phyloP scores from a whole-genome alignment of 2,329 filamentous ascomycete species.

The Neofusicoccum ribis region DNA sequence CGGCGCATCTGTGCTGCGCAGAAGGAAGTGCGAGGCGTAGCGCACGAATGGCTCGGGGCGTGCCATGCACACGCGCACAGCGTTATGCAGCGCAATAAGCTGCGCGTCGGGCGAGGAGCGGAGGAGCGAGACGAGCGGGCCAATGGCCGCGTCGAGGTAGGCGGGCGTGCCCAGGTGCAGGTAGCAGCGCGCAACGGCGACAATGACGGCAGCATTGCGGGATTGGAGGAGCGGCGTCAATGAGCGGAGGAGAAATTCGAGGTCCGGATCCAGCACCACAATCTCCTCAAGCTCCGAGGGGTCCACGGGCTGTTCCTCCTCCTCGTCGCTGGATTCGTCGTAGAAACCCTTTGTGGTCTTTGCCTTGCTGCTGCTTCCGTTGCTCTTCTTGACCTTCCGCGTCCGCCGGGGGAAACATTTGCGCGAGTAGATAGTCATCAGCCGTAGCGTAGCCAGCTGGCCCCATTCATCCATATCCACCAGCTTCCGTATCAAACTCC shows the following conservation, averaged over 20 bases:
- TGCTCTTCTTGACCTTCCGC: conserved; percentile 57
- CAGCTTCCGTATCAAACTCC: conserved; percentile 79
- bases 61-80: conserved; percentile 84
- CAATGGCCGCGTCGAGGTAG: conserved; percentile 73
- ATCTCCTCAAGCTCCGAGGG: conserved; percentile 56
- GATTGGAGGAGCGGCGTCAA: conserved; percentile 87
- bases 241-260: conserved; percentile 75
- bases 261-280: conserved; percentile 72
- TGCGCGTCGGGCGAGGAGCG: conserved; percentile 84
- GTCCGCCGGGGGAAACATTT: conserved; percentile 79
- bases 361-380: conserved; percentile 35
- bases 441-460: conserved; percentile 76
- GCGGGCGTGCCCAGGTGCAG: conserved; percentile 78
- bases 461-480: conserved; percentile 99
- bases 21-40: conserved; percentile 85
- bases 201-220: conserved; percentile 87
- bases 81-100: conserved; percentile 87
- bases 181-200: conserved; percentile 83
- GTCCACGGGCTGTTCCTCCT: conserved; percentile 47
- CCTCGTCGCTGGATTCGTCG: conserved; percentile 58
- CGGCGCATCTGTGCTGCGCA: conserved; percentile 74
- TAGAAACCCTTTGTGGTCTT: conserved; percentile 72
- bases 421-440: conserved; percentile 83
- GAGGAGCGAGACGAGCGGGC: conserved; percentile 82
- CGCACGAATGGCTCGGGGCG: conserved; percentile 79